Conservation (phyloP, 2,329 filamentous ascomycete species). For the Claviceps sp. region DNA sequence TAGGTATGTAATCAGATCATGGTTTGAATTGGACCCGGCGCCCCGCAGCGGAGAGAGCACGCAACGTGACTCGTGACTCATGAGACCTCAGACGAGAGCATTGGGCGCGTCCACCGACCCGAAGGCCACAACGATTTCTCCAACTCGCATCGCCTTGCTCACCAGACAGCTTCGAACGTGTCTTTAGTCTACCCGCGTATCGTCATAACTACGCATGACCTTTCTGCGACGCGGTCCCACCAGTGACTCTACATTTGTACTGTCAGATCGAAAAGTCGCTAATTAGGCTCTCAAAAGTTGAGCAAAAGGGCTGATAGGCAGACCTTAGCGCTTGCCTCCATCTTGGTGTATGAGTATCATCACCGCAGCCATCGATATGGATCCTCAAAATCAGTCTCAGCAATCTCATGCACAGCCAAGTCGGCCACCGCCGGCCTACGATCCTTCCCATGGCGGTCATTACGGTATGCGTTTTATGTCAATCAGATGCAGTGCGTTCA, state of each 20-base stretch:
- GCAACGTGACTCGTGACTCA: too few relatives aligned
- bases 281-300: background rate
- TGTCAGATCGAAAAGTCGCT: background rate
- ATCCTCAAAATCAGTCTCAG: constrained; percentile 31
- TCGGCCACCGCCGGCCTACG: constrained; percentile 54
- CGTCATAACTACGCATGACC: background rate
- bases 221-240: background rate
- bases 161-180: background rate
- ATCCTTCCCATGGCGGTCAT: constrained; percentile 60
- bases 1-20: background rate
- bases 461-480: constrained; percentile 46
- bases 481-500: background rate
- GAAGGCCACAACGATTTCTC: background rate
- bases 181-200: background rate
- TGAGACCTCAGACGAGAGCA: background rate
- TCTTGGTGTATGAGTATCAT: background rate
- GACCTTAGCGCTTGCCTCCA: background rate
- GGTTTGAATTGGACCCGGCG: too few relatives aligned
- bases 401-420: constrained; percentile 43
- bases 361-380: constrained; percentile 17
- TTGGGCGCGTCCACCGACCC: background rate
- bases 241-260: background rate
- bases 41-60: too few relatives aligned
- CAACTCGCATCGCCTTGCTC: background rate
- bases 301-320: background rate